Percentiles rank a stretch among this genome's conserved stretches.
Evolutionary conservation across 2,329 filamentous ascomycete genomes (phyloP).

Genomic region (Ophidiomyces ophidiicola): DNA sequence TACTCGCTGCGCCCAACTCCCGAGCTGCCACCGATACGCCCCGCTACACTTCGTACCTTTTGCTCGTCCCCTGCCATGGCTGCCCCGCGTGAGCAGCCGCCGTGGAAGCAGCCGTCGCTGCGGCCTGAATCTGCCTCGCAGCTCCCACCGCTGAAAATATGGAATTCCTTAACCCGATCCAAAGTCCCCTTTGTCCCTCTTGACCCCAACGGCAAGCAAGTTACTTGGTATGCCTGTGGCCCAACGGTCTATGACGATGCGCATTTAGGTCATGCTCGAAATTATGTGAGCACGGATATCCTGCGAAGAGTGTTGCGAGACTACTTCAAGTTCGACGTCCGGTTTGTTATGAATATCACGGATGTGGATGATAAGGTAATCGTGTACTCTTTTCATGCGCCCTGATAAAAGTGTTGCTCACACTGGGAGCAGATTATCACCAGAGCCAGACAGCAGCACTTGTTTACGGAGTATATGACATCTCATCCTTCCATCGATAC

Average conservation of each 20-base stretch:
- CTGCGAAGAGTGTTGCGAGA: conserved; percentile 69
- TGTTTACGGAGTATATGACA: conserved; percentile 57
- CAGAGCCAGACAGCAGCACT: conserved; percentile 60
- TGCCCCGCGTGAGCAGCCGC: conserved; percentile 33
- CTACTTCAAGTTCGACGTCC: conserved; percentile 71
- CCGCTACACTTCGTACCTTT: conserved; percentile 6
- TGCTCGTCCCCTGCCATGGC: conserved; percentile 8
- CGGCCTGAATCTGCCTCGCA: conserved; percentile 23
- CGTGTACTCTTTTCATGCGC: background rate
- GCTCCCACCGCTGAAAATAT: conserved; percentile 55
- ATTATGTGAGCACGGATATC: conserved; percentile 85
- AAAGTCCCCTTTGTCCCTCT: conserved; percentile 65
- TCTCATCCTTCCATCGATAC: conserved; percentile 35
- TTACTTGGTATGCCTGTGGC: conserved; percentile 82
- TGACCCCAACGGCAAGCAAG: conserved; percentile 52
- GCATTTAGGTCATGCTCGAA: conserved; percentile 71
- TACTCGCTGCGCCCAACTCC: conserved; percentile 1
- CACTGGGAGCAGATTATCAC: conserved; percentile 43
- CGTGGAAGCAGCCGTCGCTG: conserved; percentile 32
- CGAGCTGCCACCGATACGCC: conserved; percentile 4
- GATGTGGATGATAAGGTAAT: conserved; percentile 63
- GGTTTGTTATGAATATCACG: conserved; percentile 89
- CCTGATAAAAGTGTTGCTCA: background rate
- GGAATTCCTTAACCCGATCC: conserved; percentile 65
- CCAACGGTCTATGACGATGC: conserved; percentile 75